Base-by-base conservation (phyloP, 352 stramenopile genomes). In the Globisporangium lucens region DNA sequence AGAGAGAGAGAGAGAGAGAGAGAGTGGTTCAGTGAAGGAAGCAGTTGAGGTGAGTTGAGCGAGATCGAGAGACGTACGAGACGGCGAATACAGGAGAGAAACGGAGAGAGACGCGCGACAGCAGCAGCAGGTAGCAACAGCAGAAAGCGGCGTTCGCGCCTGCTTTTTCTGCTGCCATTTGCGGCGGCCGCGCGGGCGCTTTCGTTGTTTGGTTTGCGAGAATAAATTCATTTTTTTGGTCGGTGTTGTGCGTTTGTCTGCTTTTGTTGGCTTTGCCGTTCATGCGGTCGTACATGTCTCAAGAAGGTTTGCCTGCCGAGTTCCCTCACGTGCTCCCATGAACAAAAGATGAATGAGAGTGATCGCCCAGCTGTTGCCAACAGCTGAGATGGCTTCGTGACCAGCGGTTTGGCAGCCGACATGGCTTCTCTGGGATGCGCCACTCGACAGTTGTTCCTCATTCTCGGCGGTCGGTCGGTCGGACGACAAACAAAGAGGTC, bases 201-300 rank as follows among this genome's bases (percentile, higher is more conserved):
- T 33, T 27, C 47, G 38, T 68, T 62, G 63, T 46, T 66, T 66
- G 46, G 63, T 68, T 65, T 65, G 60, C 53, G 55, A 67, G 63
- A 68, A 68, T 68, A 68, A 61, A 68, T 68, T 68, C 63, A 68
- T 68, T 68, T 68, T 68, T 68, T 68, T 61, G 63, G 52, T 68
- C 41, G 35, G 36, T 49, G 41, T 29, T 47, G 57, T 51, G 33
- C 35, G n/a, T 49, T 27, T 29, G 22, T 67, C 27, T 10, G 38
- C 49, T 29, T 24, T 60, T 53, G 20, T 36, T 52, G 20, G 56
- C 10, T 30, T 46, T 61, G n/a, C 20, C 10, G 5, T 30, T 43
- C 30, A 61, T 30, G 30, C 8, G 38, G 30, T 29, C 24, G 17
- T 24, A 22, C 13, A 20, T 57, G 52, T 57, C 52, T 17, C 52